A percentile compares a stretch with the other conserved stretches of the same genome.
phyloP scores from a whole-genome alignment of 2,329 filamentous ascomycete genomes.

The Magnaporthiopsis rhizophila region DNA sequence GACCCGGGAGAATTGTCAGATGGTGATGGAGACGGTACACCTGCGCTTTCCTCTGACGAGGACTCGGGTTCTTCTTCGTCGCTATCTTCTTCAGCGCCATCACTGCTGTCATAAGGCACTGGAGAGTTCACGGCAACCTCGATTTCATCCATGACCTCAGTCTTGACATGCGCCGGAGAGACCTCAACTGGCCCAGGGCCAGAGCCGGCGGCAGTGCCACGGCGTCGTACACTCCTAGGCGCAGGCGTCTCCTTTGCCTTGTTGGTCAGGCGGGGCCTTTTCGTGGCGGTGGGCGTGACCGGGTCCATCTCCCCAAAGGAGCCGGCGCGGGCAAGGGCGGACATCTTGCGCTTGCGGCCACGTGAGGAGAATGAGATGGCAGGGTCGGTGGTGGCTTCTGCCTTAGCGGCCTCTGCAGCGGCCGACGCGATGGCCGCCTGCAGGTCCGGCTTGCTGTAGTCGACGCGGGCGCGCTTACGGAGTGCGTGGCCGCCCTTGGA shows the following conservation, averaged over 20 bases:
- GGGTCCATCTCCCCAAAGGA: conserved; percentile 26
- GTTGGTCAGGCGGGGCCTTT: conserved; percentile 26
- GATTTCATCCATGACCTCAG: conserved; percentile 49
- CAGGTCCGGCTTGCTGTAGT: conserved; percentile 48
- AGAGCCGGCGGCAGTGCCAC: neutral
- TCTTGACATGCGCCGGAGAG: conserved; percentile 20
- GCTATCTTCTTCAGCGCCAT: conserved; percentile 6
- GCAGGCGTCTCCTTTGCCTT: conserved; percentile 14
- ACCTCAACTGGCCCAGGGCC: conserved; percentile 19
- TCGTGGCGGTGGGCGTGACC: conserved; percentile 19
- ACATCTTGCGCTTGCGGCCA: conserved; percentile 22
- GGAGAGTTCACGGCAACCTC: conserved; percentile 38
- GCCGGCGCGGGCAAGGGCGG: conserved; percentile 15
- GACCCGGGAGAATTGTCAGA: neutral
- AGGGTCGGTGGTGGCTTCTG: conserved; percentile 11
- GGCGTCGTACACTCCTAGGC: conserved; percentile 3
- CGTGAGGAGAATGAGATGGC: conserved; percentile 25
- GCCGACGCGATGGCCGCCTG: conserved; percentile 25
- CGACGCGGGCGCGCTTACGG: conserved; percentile 46
- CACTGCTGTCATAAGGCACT: conserved; percentile 17
- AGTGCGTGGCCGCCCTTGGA: conserved; percentile 52
- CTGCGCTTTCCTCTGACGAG: neutral
- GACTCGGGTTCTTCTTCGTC: conserved; percentile 11
- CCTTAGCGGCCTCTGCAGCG: conserved; percentile 10
- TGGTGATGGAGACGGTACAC: neutral